These are phyloP conservation scores for Dactylellina sp. DNA, from an alignment of 2,329 filamentous ascomycete genomes.

Conservation along the genomic window DNA sequence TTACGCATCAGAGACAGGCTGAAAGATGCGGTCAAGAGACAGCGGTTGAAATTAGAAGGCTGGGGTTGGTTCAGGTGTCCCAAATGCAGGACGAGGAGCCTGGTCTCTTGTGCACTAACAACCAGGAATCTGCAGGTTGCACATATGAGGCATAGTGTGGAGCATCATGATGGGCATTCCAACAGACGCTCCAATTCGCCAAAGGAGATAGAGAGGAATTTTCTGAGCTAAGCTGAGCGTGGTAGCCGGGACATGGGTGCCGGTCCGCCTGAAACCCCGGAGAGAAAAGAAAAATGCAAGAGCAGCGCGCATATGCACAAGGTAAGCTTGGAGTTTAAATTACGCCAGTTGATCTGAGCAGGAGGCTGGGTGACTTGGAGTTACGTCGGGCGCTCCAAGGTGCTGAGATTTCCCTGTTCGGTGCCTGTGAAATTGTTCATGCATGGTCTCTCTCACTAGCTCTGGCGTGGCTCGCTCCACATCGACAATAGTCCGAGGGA, in stretches of 20 bases:
- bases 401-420: slow-evolving; percentile 31
- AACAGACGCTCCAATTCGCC: slow-evolving; percentile 37
- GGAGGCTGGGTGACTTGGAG: slow-evolving; percentile 6
- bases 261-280: slow-evolving; percentile 51
- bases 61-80: slow-evolving; percentile 41
- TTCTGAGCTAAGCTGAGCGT: slow-evolving; percentile 18
- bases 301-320: neutral
- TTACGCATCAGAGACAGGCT: slow-evolving; percentile 27
- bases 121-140: slow-evolving; percentile 56
- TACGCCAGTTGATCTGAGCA: slow-evolving; percentile 45
- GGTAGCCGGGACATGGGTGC: slow-evolving; percentile 49
- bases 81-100: slow-evolving; percentile 48
- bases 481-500: slow-evolving; percentile 13
- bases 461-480: slow-evolving; percentile 27
- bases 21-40: slow-evolving; percentile 23
- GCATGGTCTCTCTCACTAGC: slow-evolving; percentile 33
- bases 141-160: slow-evolving; percentile 47
- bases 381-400: slow-evolving; percentile 12
- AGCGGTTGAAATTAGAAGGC: slow-evolving; percentile 48
- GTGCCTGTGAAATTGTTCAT: slow-evolving; percentile 31
- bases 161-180: slow-evolving; percentile 54
- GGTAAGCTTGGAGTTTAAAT: slow-evolving; percentile 29
- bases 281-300: slow-evolving; percentile 21
- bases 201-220: slow-evolving; percentile 10
- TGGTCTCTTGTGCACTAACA: slow-evolving; percentile 29